Conservation (phyloP, 208 protist species). For the Acanthamoeba lenticulata region DNA sequence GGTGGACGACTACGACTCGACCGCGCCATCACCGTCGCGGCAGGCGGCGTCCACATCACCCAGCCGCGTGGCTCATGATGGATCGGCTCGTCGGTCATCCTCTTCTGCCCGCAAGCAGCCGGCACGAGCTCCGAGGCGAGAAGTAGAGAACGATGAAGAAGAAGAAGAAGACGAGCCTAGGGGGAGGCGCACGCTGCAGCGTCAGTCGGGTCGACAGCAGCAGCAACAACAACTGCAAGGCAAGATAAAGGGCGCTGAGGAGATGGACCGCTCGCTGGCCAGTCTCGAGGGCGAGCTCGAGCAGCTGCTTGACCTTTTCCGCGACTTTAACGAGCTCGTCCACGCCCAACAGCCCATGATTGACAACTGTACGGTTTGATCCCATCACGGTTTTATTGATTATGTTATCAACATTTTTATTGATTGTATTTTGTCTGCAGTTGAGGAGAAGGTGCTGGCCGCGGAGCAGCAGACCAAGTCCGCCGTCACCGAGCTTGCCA, state of each 20-base stretch:
- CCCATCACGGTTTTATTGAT: too few relatives aligned
- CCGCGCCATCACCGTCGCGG: not conserved
- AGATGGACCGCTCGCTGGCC: not conserved
- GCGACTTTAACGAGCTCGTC: constrained; percentile 55
- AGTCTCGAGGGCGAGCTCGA: constrained; percentile 18
- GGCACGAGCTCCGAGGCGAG: too few relatives aligned
- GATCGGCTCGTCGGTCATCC: too few relatives aligned
- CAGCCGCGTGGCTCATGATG: too few relatives aligned
- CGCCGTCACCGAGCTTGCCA: constrained; percentile 45
- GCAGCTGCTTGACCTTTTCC: constrained; percentile 16
- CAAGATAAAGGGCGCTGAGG: not conserved
- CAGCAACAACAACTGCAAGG: not conserved
- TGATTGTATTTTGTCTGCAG: not conserved
- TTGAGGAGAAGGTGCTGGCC: constrained; percentile 27
- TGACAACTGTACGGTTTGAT: not conserved
- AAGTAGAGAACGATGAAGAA: too few relatives aligned
- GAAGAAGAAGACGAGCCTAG: not conserved
- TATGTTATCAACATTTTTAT: not conserved
- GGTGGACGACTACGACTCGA: constrained; percentile 22
- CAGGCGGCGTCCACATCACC: not conserved
- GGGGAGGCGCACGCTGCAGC: not conserved
- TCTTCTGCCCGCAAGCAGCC: too few relatives aligned
- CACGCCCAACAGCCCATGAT: constrained; percentile 56
- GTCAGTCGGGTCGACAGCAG: too few relatives aligned
- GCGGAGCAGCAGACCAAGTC: constrained; percentile 31